These are phyloP conservation scores for Termitomyces sp. DNA, from an alignment of 768 basidiomycete genomes.

Conservation along the genomic window DNA sequence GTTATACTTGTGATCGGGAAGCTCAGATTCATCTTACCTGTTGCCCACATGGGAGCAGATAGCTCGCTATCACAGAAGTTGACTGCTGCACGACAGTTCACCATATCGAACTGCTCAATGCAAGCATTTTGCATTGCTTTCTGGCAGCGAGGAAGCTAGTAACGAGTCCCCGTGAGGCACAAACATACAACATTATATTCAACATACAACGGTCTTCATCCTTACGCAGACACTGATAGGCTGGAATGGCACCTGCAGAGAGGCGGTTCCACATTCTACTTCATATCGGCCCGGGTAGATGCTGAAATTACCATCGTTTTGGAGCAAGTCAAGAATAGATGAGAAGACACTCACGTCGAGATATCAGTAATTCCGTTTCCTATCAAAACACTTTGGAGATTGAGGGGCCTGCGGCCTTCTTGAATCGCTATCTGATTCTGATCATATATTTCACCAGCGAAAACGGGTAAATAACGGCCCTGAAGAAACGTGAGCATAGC, in stretches of 20 bases:
- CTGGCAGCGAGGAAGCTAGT: conserved; percentile 63
- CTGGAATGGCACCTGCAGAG: conserved; percentile 47
- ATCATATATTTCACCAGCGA: conserved; percentile 73
- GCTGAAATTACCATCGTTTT: conserved; percentile 14
- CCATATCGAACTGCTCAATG: conserved; percentile 59
- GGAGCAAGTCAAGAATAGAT: neutral
- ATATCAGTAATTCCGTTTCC: conserved; percentile 53
- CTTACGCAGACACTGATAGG: conserved; percentile 49
- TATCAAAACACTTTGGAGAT: conserved; percentile 64
- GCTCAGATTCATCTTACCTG: conserved; percentile 26
- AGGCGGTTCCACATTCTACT: conserved; percentile 56
- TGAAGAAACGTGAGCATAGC: conserved; percentile 19
- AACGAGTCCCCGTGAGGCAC: neutral
- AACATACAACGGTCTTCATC: conserved; percentile 52
- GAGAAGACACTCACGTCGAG: conserved; percentile 27
- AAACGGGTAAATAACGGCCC: conserved; percentile 70
- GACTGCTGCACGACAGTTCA: conserved; percentile 62
- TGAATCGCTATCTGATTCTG: conserved; percentile 49
- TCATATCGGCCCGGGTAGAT: conserved; percentile 46
- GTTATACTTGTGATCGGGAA: neutral
- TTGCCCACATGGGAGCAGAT: conserved; percentile 32
- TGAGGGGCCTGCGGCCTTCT: conserved; percentile 55
- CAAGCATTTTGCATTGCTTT: conserved; percentile 52
- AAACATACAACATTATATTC: conserved; percentile 10
- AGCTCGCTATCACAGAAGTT: conserved; percentile 59